Evolutionary conservation across 202 grass and related monocot genomes (phyloP).

Genomic region (Musa balbisiana): DNA sequence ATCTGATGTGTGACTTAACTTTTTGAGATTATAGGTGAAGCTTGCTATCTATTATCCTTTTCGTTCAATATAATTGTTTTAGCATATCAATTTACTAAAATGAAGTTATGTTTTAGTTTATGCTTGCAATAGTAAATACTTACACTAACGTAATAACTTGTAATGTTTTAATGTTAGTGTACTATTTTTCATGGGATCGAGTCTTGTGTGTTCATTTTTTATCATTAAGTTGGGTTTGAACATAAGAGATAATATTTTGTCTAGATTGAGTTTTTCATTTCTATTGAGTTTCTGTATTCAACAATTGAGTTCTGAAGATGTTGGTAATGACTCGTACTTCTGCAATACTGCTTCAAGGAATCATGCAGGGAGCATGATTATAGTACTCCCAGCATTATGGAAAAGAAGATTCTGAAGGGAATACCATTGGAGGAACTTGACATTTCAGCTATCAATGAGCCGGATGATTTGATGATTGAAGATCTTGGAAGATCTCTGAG

Average conservation of each 20-base stretch:
- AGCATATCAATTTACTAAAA: no score
- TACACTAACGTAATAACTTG: no score
- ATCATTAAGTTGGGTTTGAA: no score
- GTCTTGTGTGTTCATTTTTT: no score
- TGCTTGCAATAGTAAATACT: no score
- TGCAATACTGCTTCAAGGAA: conserved; percentile 21
- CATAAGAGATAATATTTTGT: no score
- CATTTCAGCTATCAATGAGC: not conserved
- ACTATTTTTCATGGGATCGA: no score
- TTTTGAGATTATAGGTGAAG: not conserved
- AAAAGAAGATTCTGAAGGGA: conserved; percentile 11
- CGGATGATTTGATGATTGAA: conserved; percentile 27
- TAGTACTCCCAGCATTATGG: conserved; percentile 26
- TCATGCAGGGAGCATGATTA: conserved; percentile 27
- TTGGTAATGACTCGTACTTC: conserved; percentile 36
- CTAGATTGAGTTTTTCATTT: no score
- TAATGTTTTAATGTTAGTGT: no score
- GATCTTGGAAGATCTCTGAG: conserved; percentile 39
- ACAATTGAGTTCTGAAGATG: conserved; percentile 27
- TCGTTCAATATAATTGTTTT: no score
- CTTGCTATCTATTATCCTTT: not conserved
- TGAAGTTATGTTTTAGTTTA: no score
- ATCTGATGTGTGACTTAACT: not conserved
- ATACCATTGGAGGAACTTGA: conserved; percentile 15
- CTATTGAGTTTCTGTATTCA: conserved; percentile 27